Evolutionary conservation across 2,329 filamentous ascomycete species (phyloP).

Genomic region (Biscogniauxia marginata): DNA sequence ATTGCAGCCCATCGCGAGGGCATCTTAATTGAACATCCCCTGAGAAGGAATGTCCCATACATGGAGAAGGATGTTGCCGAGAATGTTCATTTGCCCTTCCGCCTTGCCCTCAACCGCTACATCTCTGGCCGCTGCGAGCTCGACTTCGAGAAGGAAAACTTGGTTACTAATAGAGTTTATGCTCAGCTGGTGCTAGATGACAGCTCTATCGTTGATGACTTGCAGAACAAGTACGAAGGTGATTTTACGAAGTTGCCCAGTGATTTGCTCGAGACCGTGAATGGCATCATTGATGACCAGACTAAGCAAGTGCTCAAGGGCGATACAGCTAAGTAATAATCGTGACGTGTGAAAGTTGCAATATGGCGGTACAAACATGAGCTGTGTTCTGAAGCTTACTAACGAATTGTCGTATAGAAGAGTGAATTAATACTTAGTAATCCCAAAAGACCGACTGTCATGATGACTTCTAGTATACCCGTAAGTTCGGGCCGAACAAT

Average conservation of each 20-base stretch:
- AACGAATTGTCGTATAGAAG: too few species aligned
- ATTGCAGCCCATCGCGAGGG: slow-evolving; percentile 7
- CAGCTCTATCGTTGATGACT: slow-evolving; percentile 6
- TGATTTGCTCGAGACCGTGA: background rate
- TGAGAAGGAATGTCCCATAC: background rate
- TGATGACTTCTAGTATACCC: too few species aligned
- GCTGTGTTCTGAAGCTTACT: too few species aligned
- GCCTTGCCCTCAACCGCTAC: slow-evolving; percentile 5
- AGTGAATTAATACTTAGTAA: too few species aligned
- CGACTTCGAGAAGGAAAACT: slow-evolving; percentile 5
- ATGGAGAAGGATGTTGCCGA: slow-evolving; percentile 2
- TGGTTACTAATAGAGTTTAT: slow-evolving; percentile 10
- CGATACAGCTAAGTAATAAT: background rate
- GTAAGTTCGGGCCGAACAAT: too few species aligned
- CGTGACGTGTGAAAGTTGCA: too few species aligned
- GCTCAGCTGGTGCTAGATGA: slow-evolving; percentile 14
- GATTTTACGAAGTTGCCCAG: background rate
- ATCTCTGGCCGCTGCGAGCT: slow-evolving; percentile 2
- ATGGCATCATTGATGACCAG: slow-evolving; percentile 3
- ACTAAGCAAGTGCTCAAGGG: background rate
- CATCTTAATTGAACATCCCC: background rate
- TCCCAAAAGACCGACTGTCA: too few species aligned
- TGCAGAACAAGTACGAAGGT: background rate
- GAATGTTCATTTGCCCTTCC: slow-evolving; percentile 4
- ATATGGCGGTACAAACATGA: too few species aligned